Base-by-base conservation (phyloP, 805 yeast species). In the Candida khao-thaluensis region DNA sequence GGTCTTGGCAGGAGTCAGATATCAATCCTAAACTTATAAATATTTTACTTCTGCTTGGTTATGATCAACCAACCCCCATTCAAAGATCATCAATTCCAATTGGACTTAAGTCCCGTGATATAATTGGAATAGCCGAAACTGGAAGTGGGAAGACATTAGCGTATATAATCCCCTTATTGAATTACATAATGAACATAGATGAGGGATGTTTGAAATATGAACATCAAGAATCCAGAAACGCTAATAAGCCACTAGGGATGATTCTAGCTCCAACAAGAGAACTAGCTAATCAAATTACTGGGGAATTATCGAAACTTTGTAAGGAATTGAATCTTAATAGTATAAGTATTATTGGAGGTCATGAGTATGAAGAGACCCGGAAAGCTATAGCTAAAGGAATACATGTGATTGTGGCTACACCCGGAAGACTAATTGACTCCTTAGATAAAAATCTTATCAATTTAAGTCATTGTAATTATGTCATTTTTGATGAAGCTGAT, bases 121-220 rank as follows among this genome's bases (percentile, higher is more conserved):
- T 86, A 2, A 71, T 90, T 15, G 98, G 96, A 10, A 76, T 90
- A n/a, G 97, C 98, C 0, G 89, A 89, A 49, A 91, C 99, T 0
- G 99, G 99, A 9, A 85, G 95, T 1, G 99, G 99, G 51, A 91
- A 93, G 56, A 91, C 99, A 0, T 66, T 90, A 9, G 83, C 95
- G 2, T 91, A 82, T 59, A 57, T 85, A 8, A 59, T 91, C 2
- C 98, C 99, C 0, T 60, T 87, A 36, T 54, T 85, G 7, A 57
- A 78, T 2, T 79, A 77, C 47, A 64, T 83, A 11, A 46, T 62
- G 5, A 44, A 51, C 5, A 57, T 65, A 9, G 71, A 67, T 30
- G 29, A 43, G 11, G 60, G 62, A 39, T 68, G 63, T 41, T 38
- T 65, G 40, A 44, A 54, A 27, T 57, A 45, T 61, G 62, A 74